Evolutionary conservation across 805 yeast species (phyloP).

Genomic region (Zygosaccharomyces bisporus): DNA sequence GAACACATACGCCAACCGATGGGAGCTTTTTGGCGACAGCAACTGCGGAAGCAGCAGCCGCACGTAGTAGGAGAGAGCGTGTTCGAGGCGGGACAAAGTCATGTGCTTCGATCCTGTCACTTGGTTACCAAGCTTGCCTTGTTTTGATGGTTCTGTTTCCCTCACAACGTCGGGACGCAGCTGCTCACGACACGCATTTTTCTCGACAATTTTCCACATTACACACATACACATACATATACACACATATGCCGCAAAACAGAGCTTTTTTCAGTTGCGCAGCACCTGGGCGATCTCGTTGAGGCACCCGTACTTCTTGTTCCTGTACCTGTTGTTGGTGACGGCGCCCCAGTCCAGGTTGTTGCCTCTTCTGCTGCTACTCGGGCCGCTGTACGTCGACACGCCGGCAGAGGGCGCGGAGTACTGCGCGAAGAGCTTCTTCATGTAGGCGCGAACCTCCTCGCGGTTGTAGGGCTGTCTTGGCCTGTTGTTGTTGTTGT

Average conservation of each 20-base stretch:
- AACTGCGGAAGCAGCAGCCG: slow-evolving; percentile 42
- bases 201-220: background rate
- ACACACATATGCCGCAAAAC: background rate
- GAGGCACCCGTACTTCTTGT: slow-evolving; percentile 31
- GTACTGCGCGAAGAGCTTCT: slow-evolving; percentile 17
- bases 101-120: slow-evolving; percentile 15
- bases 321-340: slow-evolving; percentile 22
- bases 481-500: background rate
- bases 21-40: slow-evolving; percentile 41
- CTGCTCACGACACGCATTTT: no score
- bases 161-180: no score
- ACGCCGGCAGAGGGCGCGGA: slow-evolving; percentile 9
- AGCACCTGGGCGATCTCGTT: slow-evolving; percentile 28
- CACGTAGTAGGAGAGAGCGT: slow-evolving; percentile 43
- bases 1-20: slow-evolving; percentile 49
- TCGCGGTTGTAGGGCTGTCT: slow-evolving; percentile 29
- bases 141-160: no score
- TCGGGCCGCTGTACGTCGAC: slow-evolving; percentile 12
- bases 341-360: slow-evolving; percentile 33
- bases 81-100: slow-evolving; percentile 31
- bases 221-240: background rate
- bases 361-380: slow-evolving; percentile 8
- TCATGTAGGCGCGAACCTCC: slow-evolving; percentile 26
- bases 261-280: slow-evolving; percentile 13
- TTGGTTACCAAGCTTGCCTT: no score